Conservation (phyloP, 2,329 filamentous ascomycete genomes). For the Pyricularia pennisetigena region DNA sequence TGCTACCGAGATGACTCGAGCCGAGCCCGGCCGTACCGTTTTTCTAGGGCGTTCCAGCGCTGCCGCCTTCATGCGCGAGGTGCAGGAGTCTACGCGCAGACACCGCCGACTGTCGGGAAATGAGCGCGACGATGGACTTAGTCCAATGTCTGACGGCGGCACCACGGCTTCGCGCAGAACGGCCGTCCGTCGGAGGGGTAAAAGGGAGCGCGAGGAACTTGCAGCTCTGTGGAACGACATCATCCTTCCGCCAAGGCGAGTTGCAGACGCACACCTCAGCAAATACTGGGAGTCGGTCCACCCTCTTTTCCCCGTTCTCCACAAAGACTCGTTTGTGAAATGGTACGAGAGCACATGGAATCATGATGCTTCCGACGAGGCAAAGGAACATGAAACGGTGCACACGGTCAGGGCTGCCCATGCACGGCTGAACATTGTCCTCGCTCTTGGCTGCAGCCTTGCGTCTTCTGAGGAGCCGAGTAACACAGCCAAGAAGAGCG, state of each 20-base stretch:
- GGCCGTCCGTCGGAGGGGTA: neutral
- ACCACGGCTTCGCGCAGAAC: neutral
- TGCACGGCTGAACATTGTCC: slow-evolving; percentile 5
- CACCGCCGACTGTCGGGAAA: neutral
- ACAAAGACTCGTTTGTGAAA: slow-evolving; percentile 8
- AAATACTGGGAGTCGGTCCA: slow-evolving; percentile 11
- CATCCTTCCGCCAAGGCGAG: slow-evolving; percentile 4
- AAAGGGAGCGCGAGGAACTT: slow-evolving; percentile 3
- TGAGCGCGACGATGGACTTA: neutral
- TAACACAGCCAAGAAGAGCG: neutral
- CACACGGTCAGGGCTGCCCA: slow-evolving; percentile 4
- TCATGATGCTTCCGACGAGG: neutral
- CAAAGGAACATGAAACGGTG: neutral
- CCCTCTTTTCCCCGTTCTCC: slow-evolving; percentile 10
- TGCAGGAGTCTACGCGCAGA: slow-evolving; percentile 3
- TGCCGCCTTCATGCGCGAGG: slow-evolving; percentile 6
- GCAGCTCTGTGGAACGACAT: slow-evolving; percentile 3
- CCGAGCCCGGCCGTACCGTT: slow-evolving; percentile 3
- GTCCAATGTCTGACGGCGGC: neutral
- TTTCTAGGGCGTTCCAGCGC: slow-evolving; percentile 6
- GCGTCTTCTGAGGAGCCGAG: neutral
- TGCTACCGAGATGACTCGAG: neutral
- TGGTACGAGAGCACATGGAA: slow-evolving; percentile 9
- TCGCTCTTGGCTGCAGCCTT: slow-evolving; percentile 4
- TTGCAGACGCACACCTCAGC: slow-evolving; percentile 3